Percentiles rank a stretch among this genome's conserved stretches.
phyloP scores from a whole-genome alignment of 2,329 filamentous ascomycete genomes.

The Penicillium corylophilum region DNA sequence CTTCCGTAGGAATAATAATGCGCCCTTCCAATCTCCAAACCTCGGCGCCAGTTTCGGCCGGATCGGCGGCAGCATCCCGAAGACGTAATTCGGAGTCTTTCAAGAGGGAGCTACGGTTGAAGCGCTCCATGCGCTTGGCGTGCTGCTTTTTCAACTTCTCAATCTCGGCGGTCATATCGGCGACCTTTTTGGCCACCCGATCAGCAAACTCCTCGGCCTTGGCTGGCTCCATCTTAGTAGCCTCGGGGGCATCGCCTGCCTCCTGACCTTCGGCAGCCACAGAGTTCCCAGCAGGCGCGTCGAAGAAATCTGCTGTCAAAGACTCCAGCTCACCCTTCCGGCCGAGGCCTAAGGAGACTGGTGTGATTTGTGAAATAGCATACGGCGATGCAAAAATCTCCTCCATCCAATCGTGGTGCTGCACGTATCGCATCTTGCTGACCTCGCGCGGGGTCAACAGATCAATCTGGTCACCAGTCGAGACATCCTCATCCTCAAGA shows the following conservation, averaged over 20 bases:
- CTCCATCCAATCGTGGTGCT: slow-evolving; percentile 99
- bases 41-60: slow-evolving; percentile 57
- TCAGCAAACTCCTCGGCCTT: slow-evolving; percentile 81
- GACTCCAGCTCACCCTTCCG: slow-evolving; percentile 76
- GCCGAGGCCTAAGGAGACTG: slow-evolving; percentile 82
- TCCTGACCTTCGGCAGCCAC: slow-evolving; percentile 31
- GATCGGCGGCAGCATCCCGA: slow-evolving; percentile 61
- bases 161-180: slow-evolving; percentile 75
- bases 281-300: slow-evolving; percentile 50
- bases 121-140: slow-evolving; percentile 68
- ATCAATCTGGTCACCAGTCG: slow-evolving; percentile 85
- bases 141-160: slow-evolving; percentile 80
- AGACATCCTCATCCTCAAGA: slow-evolving; percentile 85
- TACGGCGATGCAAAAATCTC: slow-evolving; percentile 92
- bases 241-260: slow-evolving; percentile 33
- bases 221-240: slow-evolving; percentile 68
- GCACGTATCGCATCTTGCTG: slow-evolving; percentile 79
- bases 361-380: slow-evolving; percentile 77
- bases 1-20: slow-evolving; percentile 33
- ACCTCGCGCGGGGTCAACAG: slow-evolving; percentile 86
- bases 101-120: slow-evolving; percentile 69
- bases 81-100: slow-evolving; percentile 75
- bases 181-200: slow-evolving; percentile 70
- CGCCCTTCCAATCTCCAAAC: slow-evolving; percentile 64
- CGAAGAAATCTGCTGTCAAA: slow-evolving; percentile 82